A percentile compares a stretch with the other conserved stretches of the same genome.
Conservation (phyloP, 306 rosid genomes). For the Dryas drummondii region DNA sequence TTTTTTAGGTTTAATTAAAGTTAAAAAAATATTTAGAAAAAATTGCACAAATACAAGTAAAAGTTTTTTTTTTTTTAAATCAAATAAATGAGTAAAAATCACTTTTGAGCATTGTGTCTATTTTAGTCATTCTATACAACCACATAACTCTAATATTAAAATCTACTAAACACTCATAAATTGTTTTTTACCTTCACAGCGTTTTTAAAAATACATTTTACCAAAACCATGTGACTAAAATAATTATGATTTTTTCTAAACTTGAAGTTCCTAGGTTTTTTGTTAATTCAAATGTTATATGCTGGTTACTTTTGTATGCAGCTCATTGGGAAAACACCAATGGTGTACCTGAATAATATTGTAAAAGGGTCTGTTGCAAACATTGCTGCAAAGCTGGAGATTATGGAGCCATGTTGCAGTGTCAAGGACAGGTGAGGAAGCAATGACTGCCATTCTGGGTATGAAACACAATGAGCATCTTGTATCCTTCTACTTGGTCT, state of each 20-base stretch:
- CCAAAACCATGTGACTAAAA: neutral
- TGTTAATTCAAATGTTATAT: constrained; percentile 8
- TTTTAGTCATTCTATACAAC: too few relatives aligned
- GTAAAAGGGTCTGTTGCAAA: constrained; percentile 82
- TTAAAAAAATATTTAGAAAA: too few relatives aligned
- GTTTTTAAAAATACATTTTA: too few relatives aligned
- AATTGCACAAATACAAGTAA: too few relatives aligned
- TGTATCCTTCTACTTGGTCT: neutral
- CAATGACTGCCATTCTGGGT: constrained; percentile 9
- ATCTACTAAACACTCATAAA: too few relatives aligned
- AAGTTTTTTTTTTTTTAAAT: too few relatives aligned
- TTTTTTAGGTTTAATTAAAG: too few relatives aligned
- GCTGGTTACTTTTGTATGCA: constrained; percentile 35
- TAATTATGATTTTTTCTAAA: neutral
- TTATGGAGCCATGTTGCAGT: constrained; percentile 99
- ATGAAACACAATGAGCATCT: neutral
- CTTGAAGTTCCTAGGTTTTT: neutral
- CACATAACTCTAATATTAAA: too few relatives aligned
- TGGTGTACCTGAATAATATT: constrained; percentile 87
- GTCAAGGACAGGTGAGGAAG: constrained; percentile 88
- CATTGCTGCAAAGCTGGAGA: constrained; percentile 98
- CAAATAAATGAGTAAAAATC: too few relatives aligned
- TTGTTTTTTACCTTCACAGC: too few relatives aligned
- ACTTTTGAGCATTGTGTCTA: too few relatives aligned
- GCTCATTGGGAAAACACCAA: constrained; percentile 96